Evolutionary conservation across 805 yeast species (phyloP).

Genomic region (Priceomyces medius): DNA sequence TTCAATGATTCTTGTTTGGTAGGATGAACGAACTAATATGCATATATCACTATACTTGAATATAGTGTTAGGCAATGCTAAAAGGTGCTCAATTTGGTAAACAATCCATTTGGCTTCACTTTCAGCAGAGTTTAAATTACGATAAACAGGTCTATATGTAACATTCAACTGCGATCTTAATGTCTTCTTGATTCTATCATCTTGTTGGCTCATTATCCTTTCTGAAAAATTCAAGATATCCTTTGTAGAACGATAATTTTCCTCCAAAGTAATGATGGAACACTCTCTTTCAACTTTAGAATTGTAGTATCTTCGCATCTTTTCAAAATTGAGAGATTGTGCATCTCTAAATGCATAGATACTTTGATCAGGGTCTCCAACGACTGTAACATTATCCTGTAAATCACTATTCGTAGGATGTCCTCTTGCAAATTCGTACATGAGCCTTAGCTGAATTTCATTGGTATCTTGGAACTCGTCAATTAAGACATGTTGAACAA

Average conservation of each 20-base stretch:
- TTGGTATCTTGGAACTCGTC: slow-evolving; percentile 97
- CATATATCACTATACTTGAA: slow-evolving; percentile 64
- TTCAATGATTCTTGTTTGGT: slow-evolving; percentile 63
- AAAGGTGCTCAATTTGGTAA: slow-evolving; percentile 50
- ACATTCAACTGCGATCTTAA: slow-evolving; percentile 47
- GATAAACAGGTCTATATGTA: slow-evolving; percentile 49
- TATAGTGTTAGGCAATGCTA: slow-evolving; percentile 41
- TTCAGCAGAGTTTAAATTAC: slow-evolving; percentile 37
- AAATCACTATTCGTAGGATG: slow-evolving; percentile 26
- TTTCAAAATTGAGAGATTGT: slow-evolving; percentile 59
- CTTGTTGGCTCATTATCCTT: slow-evolving; percentile 60
- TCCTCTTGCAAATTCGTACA: slow-evolving; percentile 46
- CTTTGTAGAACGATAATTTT: slow-evolving; percentile 80
- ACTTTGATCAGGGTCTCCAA: slow-evolving; percentile 96
- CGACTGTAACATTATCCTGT: slow-evolving; percentile 69
- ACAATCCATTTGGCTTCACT: slow-evolving; percentile 62
- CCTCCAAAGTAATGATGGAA: slow-evolving; percentile 47
- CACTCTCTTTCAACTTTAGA: slow-evolving; percentile 16
- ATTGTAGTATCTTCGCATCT: slow-evolving; percentile 47
- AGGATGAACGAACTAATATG: slow-evolving; percentile 64
- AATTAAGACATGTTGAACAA: slow-evolving; percentile 69
- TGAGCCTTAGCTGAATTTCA: slow-evolving; percentile 66
- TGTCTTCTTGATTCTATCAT: slow-evolving; percentile 40
- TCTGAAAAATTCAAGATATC: slow-evolving; percentile 67
- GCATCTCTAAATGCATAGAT: slow-evolving; percentile 90